phyloP scores from a whole-genome alignment of 345 rosid species.

The Cochlearia excelsa region DNA sequence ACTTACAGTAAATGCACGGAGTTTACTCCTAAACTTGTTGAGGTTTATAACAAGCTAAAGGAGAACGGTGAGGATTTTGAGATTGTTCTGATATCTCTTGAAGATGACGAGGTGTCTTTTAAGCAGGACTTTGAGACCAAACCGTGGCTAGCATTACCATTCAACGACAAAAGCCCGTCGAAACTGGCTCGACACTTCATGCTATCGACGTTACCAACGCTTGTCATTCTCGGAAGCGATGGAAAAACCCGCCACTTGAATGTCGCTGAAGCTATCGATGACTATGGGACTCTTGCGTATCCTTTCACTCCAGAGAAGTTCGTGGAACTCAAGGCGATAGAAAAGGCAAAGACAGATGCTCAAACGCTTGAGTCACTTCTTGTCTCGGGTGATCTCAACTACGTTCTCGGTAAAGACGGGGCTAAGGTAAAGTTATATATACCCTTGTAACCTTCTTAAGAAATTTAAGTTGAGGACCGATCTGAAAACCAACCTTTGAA shows the following conservation, averaged over 20 bases:
- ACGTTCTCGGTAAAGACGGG: slow-evolving; percentile 54
- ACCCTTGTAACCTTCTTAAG: not conserved
- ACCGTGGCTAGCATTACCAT: slow-evolving; percentile 78
- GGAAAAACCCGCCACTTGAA: slow-evolving; percentile 60
- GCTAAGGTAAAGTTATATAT: slow-evolving; percentile 41
- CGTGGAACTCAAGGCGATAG: slow-evolving; percentile 52
- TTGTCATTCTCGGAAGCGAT: slow-evolving; percentile 68
- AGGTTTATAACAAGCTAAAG: slow-evolving; percentile 49
- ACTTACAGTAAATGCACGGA: slow-evolving; percentile 35
- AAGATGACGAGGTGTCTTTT: slow-evolving; percentile 53
- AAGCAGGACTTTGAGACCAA: slow-evolving; percentile 44
- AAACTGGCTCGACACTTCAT: slow-evolving; percentile 58
- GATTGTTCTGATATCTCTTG: slow-evolving; percentile 59
- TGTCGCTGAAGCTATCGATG: slow-evolving; percentile 58
- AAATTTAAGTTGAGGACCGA: no score
- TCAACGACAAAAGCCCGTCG: slow-evolving; percentile 43
- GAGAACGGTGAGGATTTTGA: slow-evolving; percentile 58
- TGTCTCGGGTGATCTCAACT: slow-evolving; percentile 57
- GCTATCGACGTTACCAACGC: slow-evolving; percentile 45
- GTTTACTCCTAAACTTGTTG: slow-evolving; percentile 52
- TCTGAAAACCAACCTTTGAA: not conserved
- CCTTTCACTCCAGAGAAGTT: slow-evolving; percentile 71
- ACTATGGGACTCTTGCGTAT: slow-evolving; percentile 56
- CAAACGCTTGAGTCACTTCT: slow-evolving; percentile 60
- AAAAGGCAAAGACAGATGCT: slow-evolving; percentile 48